phyloP scores from a whole-genome alignment of 1,284 basidiomycete genomes.

The Leccinum glutinopallens region DNA sequence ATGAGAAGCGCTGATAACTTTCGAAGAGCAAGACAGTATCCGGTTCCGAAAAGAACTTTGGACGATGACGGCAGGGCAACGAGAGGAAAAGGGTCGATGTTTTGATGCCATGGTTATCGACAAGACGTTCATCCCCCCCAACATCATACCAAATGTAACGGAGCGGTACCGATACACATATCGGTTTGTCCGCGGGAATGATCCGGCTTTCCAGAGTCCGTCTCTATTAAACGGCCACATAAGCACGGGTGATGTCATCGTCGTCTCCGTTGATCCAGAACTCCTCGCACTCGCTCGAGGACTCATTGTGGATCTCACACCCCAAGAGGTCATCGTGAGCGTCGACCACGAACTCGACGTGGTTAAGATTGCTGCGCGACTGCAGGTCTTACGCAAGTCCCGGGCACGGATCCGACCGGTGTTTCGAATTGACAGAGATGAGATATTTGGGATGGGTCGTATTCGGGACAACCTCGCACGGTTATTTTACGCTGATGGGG shows the following conservation, averaged over 20 bases:
- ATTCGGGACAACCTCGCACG: slow-evolving; percentile 90
- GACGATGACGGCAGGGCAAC: slow-evolving; percentile 83
- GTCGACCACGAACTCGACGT: slow-evolving; percentile 80
- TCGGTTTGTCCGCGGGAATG: slow-evolving; percentile 54
- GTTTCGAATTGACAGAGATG: slow-evolving; percentile 95
- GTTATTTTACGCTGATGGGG: slow-evolving; percentile 81
- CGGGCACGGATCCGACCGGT: slow-evolving; percentile 34
- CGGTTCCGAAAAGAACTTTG: slow-evolving; percentile 90
- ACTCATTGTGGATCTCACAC: slow-evolving; percentile 75
- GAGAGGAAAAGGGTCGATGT: slow-evolving; percentile 81
- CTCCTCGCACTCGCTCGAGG: slow-evolving; percentile 85
- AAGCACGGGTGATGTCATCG: slow-evolving; percentile 78
- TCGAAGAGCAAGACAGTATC: slow-evolving; percentile 88
- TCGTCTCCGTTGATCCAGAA: slow-evolving; percentile 82
- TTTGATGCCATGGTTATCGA: slow-evolving; percentile 80
- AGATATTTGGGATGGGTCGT: slow-evolving; percentile 84
- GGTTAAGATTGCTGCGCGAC: slow-evolving; percentile 42
- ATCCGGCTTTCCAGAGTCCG: slow-evolving; percentile 18
- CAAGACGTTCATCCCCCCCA: slow-evolving; percentile 30
- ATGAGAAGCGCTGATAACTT: slow-evolving; percentile 87
- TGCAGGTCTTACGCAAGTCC: slow-evolving; percentile 22
- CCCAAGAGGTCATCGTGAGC: slow-evolving; percentile 69
- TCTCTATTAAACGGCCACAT: slow-evolving; percentile 80
- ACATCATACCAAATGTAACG: slow-evolving; percentile 29
- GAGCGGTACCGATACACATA: slow-evolving; percentile 64